phyloP scores from a whole-genome alignment of 192 early-diverging fungal species.

The Backusella westeae region DNA sequence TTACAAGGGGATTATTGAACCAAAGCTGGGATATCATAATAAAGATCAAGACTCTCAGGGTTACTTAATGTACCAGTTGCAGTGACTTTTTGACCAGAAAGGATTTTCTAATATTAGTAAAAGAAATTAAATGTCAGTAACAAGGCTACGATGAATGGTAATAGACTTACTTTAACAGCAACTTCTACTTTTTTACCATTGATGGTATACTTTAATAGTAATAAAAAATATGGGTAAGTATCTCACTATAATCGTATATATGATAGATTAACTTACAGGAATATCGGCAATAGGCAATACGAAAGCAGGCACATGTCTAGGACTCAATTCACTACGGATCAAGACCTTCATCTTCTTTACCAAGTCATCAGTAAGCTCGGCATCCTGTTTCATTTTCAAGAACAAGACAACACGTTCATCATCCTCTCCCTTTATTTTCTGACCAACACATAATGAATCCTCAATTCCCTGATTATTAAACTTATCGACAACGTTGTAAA shows the following conservation, averaged over 20 bases:
- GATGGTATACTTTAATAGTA: conserved; percentile 69
- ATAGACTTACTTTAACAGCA: conserved; percentile 73
- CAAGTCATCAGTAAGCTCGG: conserved; percentile 57
- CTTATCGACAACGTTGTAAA: conserved; percentile 90
- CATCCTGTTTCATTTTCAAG: conserved; percentile 69
- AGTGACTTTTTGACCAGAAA: conserved; percentile 77
- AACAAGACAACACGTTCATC: conserved; percentile 95
- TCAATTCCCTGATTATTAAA: conserved; percentile 63
- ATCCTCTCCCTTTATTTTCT: conserved; percentile 65
- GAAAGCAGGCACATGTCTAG: conserved; percentile 89
- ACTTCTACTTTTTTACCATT: conserved; percentile 99
- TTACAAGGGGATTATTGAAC: conserved; percentile 4
- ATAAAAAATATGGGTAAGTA: conserved; percentile 1
- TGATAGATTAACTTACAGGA: conserved; percentile 58
- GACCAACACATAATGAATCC: conserved; percentile 90
- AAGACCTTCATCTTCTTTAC: conserved; percentile 68
- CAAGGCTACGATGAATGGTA: not conserved
- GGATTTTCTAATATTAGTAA: conserved; percentile 53
- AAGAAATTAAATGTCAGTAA: conserved; percentile 20
- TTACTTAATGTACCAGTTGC: conserved; percentile 83
- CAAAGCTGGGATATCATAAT: conserved; percentile 73
- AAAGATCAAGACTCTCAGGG: conserved; percentile 84
- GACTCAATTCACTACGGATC: conserved; percentile 83
- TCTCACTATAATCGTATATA: not conserved
- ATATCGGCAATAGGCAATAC: conserved; percentile 79